Base-by-base conservation (phyloP, 495 filamentous ascomycete genomes). In the Lasiosphaeria miniovina region DNA sequence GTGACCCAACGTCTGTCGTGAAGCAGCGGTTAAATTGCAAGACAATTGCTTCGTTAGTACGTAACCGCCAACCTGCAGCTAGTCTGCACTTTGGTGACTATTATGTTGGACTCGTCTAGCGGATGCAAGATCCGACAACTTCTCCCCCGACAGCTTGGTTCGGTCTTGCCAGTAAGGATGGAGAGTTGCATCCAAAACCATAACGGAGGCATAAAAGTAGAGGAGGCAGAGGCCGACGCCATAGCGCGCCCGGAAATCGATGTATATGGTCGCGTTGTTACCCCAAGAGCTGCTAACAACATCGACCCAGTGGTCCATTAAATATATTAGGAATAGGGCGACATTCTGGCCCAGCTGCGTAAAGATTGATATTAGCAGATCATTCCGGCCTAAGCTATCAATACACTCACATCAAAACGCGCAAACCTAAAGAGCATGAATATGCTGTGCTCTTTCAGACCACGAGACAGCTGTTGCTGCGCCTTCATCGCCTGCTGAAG, bases 11-110 rank as follows among this genome's bases (percentile, higher is more conserved):
- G 46, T 70, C 58, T 6, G 61, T 71, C 8, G 69, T 71, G 36
- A 71, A 71, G 51, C 67, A 69, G 4, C 69, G 65, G 45, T 71
- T 71, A 61, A 71, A 68, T 64, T 62, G 5, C n/a, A n/a, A n/a
- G n/a, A 43, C 1, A 7, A 12, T 36, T n/a, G 8, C 8, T 9
- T 4, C 11, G 15, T 45, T 45, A 14, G n/a, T n/a, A n/a, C n/a
- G n/a, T n/a, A n/a, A n/a, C n/a, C n/a, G n/a, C n/a, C n/a, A n/a
- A n/a, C n/a, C n/a, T n/a, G n/a, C n/a, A n/a, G n/a, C n/a, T n/a
- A n/a, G n/a, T n/a, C n/a, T n/a, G n/a, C n/a, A n/a, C n/a, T n/a
- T n/a, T n/a, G n/a, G n/a, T n/a, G n/a, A n/a, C n/a, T n/a, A n/a
- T n/a, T n/a, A n/a, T n/a, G n/a, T n/a, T n/a, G n/a, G n/a, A n/a